phyloP scores from a whole-genome alignment of 208 protist genomes.

The Trypanosoma boissoni region DNA sequence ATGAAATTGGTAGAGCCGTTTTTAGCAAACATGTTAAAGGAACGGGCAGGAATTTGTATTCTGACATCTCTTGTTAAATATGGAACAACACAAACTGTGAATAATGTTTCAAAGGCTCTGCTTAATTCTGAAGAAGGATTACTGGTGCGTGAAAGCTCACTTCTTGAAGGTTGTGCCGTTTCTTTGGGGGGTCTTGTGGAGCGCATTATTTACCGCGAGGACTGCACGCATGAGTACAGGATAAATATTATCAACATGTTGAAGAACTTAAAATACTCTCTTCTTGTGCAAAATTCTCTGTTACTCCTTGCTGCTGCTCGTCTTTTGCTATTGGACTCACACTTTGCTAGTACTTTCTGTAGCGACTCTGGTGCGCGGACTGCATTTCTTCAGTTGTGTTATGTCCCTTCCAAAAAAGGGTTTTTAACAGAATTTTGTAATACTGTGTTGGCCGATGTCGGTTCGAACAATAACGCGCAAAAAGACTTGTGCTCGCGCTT shows the following conservation, averaged over 20 bases:
- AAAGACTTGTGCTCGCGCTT: slow-evolving; percentile 29
- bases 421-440: slow-evolving; percentile 16
- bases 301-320: slow-evolving; percentile 56
- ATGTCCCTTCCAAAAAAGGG: slow-evolving; percentile 2
- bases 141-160: slow-evolving; percentile 34
- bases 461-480: slow-evolving; percentile 7
- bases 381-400: slow-evolving; percentile 13
- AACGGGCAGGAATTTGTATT: slow-evolving; percentile 47
- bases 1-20: slow-evolving; percentile 46
- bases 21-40: slow-evolving; percentile 45
- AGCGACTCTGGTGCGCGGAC: slow-evolving; percentile 9
- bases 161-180: slow-evolving; percentile 30
- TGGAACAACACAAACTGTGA: slow-evolving; percentile 65
- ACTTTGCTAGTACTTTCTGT: slow-evolving; percentile 28
- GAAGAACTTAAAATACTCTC: slow-evolving; percentile 18
- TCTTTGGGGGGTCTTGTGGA: slow-evolving; percentile 57
- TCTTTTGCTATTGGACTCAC: slow-evolving; percentile 38
- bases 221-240: slow-evolving; percentile 43
- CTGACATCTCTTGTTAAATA: slow-evolving; percentile 71
- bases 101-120: slow-evolving; percentile 35
- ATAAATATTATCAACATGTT: slow-evolving; percentile 41
- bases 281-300: slow-evolving; percentile 39
- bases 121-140: slow-evolving; percentile 24
- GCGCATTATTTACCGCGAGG: slow-evolving; percentile 68
- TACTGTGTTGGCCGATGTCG: slow-evolving; percentile 8